Conservation (phyloP, 1,284 basidiomycete species). For the Rhodotorula sp. region DNA sequence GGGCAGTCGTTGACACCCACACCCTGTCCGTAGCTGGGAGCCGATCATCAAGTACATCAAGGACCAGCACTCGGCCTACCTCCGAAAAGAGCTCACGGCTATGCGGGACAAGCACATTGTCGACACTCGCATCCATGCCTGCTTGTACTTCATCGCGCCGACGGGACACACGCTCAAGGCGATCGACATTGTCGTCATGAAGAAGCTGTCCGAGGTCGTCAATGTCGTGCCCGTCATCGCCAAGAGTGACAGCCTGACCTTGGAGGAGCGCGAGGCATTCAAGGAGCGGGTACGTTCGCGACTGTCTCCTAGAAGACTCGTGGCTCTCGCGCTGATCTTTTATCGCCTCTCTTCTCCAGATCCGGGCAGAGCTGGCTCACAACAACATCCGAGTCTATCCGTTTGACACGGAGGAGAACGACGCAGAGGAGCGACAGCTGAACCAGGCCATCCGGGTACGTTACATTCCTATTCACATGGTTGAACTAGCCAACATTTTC, state of each 20-base stretch:
- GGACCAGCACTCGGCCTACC: conserved; percentile 97
- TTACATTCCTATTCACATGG: conserved; percentile 18
- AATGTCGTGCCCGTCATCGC: conserved; percentile 99
- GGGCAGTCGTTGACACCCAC: accelerated
- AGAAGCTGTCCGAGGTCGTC: conserved; percentile 96
- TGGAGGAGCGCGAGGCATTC: conserved; percentile 89
- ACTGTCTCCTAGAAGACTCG: not conserved
- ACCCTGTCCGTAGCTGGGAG: conserved; percentile 79
- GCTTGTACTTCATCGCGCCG: conserved; percentile 96
- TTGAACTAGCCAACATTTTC: not conserved
- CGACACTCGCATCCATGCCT: conserved; percentile 98
- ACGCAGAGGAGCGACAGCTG: conserved; percentile 81
- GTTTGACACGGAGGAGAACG: conserved; percentile 93
- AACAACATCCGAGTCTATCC: conserved; percentile 94
- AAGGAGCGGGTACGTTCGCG: conserved; percentile 70
- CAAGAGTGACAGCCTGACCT: conserved; percentile 91
- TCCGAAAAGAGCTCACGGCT: conserved; percentile 97
- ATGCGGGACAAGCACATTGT: conserved; percentile 98
- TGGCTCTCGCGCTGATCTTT: no score
- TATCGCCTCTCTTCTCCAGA: no score
- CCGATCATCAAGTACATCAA: conserved; percentile 95
- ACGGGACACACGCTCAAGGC: conserved; percentile 71
- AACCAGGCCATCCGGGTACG: conserved; percentile 86
- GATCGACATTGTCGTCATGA: conserved; percentile 97
- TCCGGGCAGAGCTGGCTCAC: conserved; percentile 87